Conservation (phyloP, 495 filamentous ascomycete species). For the Talaromyces trachyspermus region DNA sequence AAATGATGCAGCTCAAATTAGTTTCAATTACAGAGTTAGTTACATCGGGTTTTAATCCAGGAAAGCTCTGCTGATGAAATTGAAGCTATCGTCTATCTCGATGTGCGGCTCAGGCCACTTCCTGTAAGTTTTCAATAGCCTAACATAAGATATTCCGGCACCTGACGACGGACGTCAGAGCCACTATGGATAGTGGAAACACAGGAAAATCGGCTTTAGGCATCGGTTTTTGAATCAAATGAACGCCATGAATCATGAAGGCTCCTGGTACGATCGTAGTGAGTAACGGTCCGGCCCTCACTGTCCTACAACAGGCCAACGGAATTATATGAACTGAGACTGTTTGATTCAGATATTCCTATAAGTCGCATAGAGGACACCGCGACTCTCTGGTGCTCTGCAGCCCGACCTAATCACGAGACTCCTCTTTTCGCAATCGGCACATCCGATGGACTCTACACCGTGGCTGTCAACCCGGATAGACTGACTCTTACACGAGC, state of each 20-base stretch:
- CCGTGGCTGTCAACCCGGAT: slow-evolving; percentile 14
- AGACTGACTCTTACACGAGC: slow-evolving; percentile 13
- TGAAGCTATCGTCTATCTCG: slow-evolving; percentile 33
- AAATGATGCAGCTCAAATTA: neutral
- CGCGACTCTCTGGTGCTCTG: slow-evolving; percentile 27
- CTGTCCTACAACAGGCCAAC: too few relatives aligned
- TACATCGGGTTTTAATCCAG: neutral
- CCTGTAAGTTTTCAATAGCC: slow-evolving; percentile 19
- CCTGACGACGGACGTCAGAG: too few relatives aligned
- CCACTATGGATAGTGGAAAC: slow-evolving; percentile 26
- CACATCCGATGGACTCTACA: slow-evolving; percentile 34
- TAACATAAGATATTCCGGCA: too few relatives aligned
- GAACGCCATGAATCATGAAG: too few relatives aligned
- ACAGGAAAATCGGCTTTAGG: neutral
- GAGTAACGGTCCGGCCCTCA: too few relatives aligned
- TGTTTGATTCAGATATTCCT: neutral
- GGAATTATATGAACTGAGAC: neutral
- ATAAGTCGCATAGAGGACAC: neutral
- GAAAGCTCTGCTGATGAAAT: neutral
- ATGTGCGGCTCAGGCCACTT: slow-evolving; percentile 32
- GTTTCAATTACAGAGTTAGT: neutral
- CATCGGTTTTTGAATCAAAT: neutral
- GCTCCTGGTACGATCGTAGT: too few relatives aligned
- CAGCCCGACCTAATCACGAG: slow-evolving; percentile 22
- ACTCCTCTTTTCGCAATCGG: slow-evolving; percentile 30